phyloP scores from a whole-genome alignment of 1,284 basidiomycete genomes.

The Trichosporon sp. region DNA sequence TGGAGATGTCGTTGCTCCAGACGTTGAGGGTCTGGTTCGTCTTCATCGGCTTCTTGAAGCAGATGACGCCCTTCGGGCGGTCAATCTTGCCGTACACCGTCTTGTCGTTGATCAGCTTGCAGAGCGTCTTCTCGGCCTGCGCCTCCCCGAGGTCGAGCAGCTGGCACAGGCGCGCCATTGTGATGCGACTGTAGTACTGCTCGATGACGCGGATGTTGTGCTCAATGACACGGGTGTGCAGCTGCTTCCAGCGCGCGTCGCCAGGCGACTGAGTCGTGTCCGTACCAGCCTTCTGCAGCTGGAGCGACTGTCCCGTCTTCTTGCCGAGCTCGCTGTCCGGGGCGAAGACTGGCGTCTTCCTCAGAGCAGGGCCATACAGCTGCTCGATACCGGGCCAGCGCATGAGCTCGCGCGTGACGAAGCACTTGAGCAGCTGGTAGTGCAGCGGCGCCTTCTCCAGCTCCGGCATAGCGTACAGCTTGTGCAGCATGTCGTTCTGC shows the following conservation, averaged over 20 bases:
- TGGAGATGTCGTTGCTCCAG: constrained; percentile 95
- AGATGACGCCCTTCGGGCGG: constrained; percentile 84
- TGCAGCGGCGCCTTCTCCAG: constrained; percentile 80
- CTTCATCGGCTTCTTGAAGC: constrained; percentile 73
- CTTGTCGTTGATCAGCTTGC: constrained; percentile 84
- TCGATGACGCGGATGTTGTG: constrained; percentile 95
- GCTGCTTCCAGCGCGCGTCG: constrained; percentile 87
- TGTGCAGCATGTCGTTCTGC: constrained; percentile 93
- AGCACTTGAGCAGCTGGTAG: constrained; percentile 92
- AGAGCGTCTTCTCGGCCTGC: constrained; percentile 84
- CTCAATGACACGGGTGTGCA: constrained; percentile 88
- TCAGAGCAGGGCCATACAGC: constrained; percentile 82
- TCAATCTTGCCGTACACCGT: constrained; percentile 92
- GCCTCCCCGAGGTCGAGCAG: constrained; percentile 82
- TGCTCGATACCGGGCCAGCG: constrained; percentile 95
- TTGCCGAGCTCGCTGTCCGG: constrained; percentile 49
- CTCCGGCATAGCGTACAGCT: constrained; percentile 75
- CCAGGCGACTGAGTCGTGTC: constrained; percentile 46
- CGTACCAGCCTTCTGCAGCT: constrained; percentile 42
- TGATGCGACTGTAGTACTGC: constrained; percentile 97
- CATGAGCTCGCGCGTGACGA: constrained; percentile 94
- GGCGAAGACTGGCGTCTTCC: constrained; percentile 78
- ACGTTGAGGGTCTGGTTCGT: constrained; percentile 92
- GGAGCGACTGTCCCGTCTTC: constrained; percentile 42
- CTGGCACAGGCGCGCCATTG: constrained; percentile 75